Conservation (phyloP, 805 yeast genomes). For the Osmozyma mogii region DNA sequence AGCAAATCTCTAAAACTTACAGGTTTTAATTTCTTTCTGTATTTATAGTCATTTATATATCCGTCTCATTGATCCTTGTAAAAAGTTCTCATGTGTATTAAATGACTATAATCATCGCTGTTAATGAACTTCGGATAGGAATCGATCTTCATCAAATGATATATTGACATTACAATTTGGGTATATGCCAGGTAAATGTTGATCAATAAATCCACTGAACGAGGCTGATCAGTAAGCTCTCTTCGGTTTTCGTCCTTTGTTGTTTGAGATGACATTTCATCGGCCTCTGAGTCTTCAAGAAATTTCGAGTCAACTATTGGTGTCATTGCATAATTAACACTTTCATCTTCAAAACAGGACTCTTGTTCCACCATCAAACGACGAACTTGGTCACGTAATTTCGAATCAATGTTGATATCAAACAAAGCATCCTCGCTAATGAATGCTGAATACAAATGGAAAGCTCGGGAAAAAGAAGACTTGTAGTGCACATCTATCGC, state of each 20-base stretch:
- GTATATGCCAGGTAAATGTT: slow-evolving; percentile 29
- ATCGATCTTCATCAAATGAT: slow-evolving; percentile 60
- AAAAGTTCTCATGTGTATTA: slow-evolving; percentile 8
- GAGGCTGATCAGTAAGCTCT: no score
- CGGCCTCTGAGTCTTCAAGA: no score
- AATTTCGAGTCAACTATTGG: no score
- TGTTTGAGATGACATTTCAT: no score
- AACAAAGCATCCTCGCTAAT: slow-evolving; percentile 60
- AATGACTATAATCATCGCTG: slow-evolving; percentile 16
- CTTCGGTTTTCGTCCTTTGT: no score
- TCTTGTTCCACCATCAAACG: slow-evolving; percentile 24
- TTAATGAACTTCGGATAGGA: slow-evolving; percentile 62
- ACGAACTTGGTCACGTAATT: slow-evolving; percentile 37
- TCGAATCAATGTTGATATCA: slow-evolving; percentile 61
- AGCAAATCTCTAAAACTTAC: background rate
- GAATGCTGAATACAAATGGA: slow-evolving; percentile 58
- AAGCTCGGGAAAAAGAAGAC: slow-evolving; percentile 53
- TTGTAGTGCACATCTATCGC: slow-evolving; percentile 30
- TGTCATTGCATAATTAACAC: background rate
- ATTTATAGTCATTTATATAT: slow-evolving; percentile 5
- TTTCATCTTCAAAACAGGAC: background rate
- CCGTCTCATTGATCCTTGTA: background rate
- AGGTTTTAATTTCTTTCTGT: slow-evolving; percentile 5
- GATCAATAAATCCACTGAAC: slow-evolving; percentile 4
- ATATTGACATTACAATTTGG: slow-evolving; percentile 42